Conservation (phyloP, 2,329 filamentous ascomycete species). For the Gnomoniopsis smithogilvyi region DNA sequence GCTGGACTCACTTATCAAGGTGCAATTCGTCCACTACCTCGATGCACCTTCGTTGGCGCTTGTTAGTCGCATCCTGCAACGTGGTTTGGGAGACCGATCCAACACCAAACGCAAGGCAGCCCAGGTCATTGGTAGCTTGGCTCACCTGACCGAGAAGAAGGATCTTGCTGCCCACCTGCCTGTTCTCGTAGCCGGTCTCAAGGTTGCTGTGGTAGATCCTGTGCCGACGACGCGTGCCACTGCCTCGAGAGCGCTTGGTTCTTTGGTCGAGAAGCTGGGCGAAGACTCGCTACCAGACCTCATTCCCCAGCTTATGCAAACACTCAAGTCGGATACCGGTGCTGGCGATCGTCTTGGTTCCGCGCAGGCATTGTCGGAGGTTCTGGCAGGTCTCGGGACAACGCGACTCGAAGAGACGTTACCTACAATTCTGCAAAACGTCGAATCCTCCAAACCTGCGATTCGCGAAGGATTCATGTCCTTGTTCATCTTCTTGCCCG, state of each 20-base stretch:
- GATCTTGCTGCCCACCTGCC: conserved; percentile 89
- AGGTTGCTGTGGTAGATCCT: conserved; percentile 86
- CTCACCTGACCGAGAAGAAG: conserved; percentile 93
- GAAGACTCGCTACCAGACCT: conserved; percentile 96
- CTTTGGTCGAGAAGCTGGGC: conserved; percentile 95
- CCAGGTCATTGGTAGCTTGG: conserved; percentile 96
- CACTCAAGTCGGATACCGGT: conserved; percentile 93
- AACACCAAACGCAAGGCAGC: conserved; percentile 94
- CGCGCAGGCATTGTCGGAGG: conserved; percentile 92
- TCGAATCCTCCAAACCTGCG: conserved; percentile 82
- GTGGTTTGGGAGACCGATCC: conserved; percentile 85
- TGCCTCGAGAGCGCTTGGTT: conserved; percentile 91
- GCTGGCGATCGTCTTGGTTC: conserved; percentile 95
- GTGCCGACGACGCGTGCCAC: conserved; percentile 95
- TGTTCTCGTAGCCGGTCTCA: conserved; percentile 85
- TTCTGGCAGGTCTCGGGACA: conserved; percentile 91
- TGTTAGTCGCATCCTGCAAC: conserved; percentile 91
- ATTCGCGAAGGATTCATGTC: conserved; percentile 99
- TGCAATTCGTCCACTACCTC: conserved; percentile 98
- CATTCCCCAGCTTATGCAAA: conserved; percentile 96
- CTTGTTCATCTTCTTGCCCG: conserved; percentile 96
- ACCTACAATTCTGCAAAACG: conserved; percentile 94
- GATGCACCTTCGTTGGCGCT: conserved; percentile 93
- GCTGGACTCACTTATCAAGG: conserved; percentile 89
- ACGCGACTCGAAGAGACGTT: conserved; percentile 90